Evolutionary conservation across 257 asterid species (phyloP).

Genomic region (Ocimum tenuiflorum): DNA sequence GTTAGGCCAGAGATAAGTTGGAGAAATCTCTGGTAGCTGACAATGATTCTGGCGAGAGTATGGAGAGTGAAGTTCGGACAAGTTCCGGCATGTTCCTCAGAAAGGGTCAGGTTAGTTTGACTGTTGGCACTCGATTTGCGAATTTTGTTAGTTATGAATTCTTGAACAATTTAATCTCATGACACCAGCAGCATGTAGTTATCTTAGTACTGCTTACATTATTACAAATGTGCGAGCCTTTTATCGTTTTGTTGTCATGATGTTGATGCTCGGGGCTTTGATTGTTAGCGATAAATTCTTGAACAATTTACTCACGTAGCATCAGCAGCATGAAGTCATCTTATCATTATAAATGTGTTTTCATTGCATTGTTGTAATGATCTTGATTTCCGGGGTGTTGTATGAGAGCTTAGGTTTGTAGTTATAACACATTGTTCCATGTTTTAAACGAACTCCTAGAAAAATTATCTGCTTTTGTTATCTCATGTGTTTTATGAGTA

Average conservation of each 20-base stretch:
- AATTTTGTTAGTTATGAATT: neutral
- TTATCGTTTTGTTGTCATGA: too few species aligned
- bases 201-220: neutral
- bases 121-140: neutral
- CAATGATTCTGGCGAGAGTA: slow-evolving; percentile 76
- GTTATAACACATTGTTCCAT: neutral
- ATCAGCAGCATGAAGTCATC: too few species aligned
- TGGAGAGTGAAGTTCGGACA: slow-evolving; percentile 84
- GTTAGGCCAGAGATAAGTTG: slow-evolving; percentile 71
- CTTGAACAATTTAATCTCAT: neutral
- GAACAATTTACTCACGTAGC: too few species aligned
- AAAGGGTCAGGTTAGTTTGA: slow-evolving; percentile 57
- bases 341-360: too few species aligned
- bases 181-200: neutral
- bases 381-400: neutral
- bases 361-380: neutral
- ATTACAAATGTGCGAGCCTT: neutral
- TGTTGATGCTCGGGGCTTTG: too few species aligned
- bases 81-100: slow-evolving; percentile 81
- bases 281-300: too few species aligned
- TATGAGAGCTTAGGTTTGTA: neutral
- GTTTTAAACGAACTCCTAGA: neutral
- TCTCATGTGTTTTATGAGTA: too few species aligned
- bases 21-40: slow-evolving; percentile 97
- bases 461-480: too few species aligned